These are phyloP conservation scores for Alternaria ventricosa DNA, from an alignment of 2,329 filamentous ascomycete genomes.

Conservation along the genomic window DNA sequence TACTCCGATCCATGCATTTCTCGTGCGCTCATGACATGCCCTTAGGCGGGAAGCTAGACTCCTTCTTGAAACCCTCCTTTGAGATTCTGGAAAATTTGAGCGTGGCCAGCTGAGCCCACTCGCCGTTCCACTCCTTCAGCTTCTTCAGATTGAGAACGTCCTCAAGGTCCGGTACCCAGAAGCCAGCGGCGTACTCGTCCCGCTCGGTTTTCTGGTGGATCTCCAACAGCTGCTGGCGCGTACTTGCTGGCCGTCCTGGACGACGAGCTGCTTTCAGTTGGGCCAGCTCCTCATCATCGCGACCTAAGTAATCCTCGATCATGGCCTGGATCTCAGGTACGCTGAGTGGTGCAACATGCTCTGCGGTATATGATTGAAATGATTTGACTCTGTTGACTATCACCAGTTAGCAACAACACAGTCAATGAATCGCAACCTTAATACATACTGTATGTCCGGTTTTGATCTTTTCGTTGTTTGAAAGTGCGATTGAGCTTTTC, in stretches of 20 bases:
- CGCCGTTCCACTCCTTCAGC: constrained; percentile 78
- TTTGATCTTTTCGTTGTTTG: constrained; percentile 72
- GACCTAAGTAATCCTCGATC: constrained; percentile 58
- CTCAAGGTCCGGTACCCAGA: constrained; percentile 83
- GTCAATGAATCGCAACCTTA: neutral
- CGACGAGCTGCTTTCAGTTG: constrained; percentile 72
- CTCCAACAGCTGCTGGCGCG: constrained; percentile 77
- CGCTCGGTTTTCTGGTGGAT: constrained; percentile 73
- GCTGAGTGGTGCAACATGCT: constrained; percentile 56
- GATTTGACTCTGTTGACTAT: constrained; percentile 71
- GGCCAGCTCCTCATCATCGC: constrained; percentile 74
- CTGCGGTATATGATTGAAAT: constrained; percentile 71
- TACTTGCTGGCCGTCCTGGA: constrained; percentile 78
- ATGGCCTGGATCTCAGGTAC: constrained; percentile 63
- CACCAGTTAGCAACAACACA: neutral
- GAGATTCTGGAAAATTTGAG: constrained; percentile 79
- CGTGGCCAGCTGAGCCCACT: constrained; percentile 80
- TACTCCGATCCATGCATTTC: neutral
- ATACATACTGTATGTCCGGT: constrained; percentile 72
- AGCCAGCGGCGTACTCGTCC: constrained; percentile 82
- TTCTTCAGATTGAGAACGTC: constrained; percentile 68
- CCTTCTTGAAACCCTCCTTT: constrained; percentile 67
- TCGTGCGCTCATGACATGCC: constrained; percentile 40
- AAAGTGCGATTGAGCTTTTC: constrained; percentile 79
- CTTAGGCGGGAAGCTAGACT: constrained; percentile 79